phyloP scores from a whole-genome alignment of 371 early-diverging fungal species.

The Mucor sp. region DNA sequence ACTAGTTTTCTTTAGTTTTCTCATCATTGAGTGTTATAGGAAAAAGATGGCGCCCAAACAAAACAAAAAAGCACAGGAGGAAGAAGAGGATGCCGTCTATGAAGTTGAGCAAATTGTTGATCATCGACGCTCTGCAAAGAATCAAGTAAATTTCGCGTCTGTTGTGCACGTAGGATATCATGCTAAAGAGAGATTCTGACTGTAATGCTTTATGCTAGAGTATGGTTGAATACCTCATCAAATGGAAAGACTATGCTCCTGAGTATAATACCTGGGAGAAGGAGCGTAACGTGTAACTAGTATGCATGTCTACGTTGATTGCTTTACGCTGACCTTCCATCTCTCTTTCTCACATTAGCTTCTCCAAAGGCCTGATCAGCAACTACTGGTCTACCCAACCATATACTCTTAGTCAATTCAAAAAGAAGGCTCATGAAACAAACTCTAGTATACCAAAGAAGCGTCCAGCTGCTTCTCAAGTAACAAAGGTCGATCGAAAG shows the following conservation, averaged over 20 bases:
- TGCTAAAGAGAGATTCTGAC: neutral
- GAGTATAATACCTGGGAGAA: conserved; percentile 35
- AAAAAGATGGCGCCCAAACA: neutral
- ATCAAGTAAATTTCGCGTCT: conserved; percentile 5
- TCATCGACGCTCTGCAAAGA: conserved; percentile 16
- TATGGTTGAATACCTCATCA: conserved; percentile 29
- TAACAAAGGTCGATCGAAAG: neutral
- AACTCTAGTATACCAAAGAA: neutral
- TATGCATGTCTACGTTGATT: neutral
- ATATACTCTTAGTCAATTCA: neutral
- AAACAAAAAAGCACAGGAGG: neutral
- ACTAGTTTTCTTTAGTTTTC: neutral
- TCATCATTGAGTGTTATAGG: neutral
- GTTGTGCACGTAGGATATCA: neutral
- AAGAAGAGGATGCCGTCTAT: conserved; percentile 26
- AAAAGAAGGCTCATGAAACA: neutral
- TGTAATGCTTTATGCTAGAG: conserved; percentile 1
- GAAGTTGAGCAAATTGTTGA: conserved; percentile 27
- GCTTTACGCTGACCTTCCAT: neutral
- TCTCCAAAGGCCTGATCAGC: conserved; percentile 3
- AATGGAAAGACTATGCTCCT: conserved; percentile 36
- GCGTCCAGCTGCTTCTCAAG: neutral
- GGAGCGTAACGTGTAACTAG: conserved; percentile 28
- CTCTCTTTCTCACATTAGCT: neutral
- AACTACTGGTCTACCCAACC: conserved; percentile 15